phyloP scores from a whole-genome alignment of 495 filamentous ascomycete genomes.

The Neurospora sp. region DNA sequence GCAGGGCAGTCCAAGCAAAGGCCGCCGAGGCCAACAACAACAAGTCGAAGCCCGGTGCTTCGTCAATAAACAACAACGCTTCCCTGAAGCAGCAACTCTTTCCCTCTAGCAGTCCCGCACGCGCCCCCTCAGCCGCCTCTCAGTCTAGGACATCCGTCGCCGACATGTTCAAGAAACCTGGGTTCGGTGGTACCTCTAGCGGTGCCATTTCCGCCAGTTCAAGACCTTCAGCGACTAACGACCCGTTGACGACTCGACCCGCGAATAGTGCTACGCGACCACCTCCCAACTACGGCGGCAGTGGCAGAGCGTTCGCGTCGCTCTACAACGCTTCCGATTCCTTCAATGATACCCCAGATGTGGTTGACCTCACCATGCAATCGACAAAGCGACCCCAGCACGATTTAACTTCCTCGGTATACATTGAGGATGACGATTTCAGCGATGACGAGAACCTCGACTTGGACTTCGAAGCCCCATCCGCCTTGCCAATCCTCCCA shows the following conservation, averaged over 20 bases:
- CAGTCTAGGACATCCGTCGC: constrained; percentile 21
- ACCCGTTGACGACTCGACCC: constrained; percentile 9
- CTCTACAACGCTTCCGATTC: constrained; percentile 29
- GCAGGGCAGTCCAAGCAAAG: constrained; percentile 9
- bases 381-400: constrained; percentile 2
- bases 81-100: constrained; percentile 36
- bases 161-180: constrained; percentile 14
- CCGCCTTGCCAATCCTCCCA: constrained; percentile 29
- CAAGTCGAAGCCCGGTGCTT: constrained; percentile 6
- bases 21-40: constrained; percentile 7
- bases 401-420: constrained; percentile 22
- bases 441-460: constrained; percentile 58
- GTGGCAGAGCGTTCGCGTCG: constrained; percentile 24
- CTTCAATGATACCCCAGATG: constrained; percentile 29
- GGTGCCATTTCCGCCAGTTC: background rate
- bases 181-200: background rate
- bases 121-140: constrained; percentile 5
- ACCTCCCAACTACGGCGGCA: background rate
- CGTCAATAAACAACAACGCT: constrained; percentile 12
- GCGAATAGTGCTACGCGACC: constrained; percentile 2
- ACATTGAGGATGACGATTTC: constrained; percentile 55
- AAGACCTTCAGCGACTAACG: background rate
- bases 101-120: constrained; percentile 36
- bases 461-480: constrained; percentile 44
- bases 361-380: constrained; percentile 7